Evolutionary conservation across 495 filamentous ascomycete species (phyloP).

Genomic region (Penicillium parvum): DNA sequence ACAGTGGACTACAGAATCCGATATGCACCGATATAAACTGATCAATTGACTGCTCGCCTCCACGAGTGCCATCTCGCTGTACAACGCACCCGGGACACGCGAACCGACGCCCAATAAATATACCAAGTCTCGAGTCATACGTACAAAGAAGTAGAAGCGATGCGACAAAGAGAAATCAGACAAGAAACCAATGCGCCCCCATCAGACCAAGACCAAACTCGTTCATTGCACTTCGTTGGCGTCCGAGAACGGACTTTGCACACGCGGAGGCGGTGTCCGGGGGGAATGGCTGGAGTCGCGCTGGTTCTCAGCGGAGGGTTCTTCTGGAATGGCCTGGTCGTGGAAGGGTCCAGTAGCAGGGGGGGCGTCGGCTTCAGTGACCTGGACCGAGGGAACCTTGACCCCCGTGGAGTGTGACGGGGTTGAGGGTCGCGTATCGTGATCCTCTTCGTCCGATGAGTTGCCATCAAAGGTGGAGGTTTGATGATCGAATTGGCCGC

Average conservation of each 20-base stretch:
- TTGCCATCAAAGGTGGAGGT: slow-evolving; percentile 35
- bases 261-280: slow-evolving; percentile 26
- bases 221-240: slow-evolving; percentile 57
- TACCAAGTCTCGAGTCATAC: slow-evolving; percentile 18
- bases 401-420: slow-evolving; percentile 14
- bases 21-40: slow-evolving; percentile 1
- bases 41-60: slow-evolving; percentile 15
- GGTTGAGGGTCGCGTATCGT: slow-evolving; percentile 15
- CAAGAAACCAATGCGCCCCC: slow-evolving; percentile 6
- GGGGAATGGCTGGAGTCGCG: slow-evolving; percentile 24
- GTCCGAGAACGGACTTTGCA: slow-evolving; percentile 45
- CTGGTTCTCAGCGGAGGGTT: slow-evolving; percentile 18
- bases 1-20: background rate
- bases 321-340: slow-evolving; percentile 40
- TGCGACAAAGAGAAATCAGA: slow-evolving; percentile 7
- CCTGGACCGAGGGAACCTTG: slow-evolving; percentile 5
- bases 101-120: slow-evolving; percentile 16
- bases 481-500: slow-evolving; percentile 16
- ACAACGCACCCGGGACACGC: slow-evolving; percentile 13
- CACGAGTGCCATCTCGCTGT: slow-evolving; percentile 24
- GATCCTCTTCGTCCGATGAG: slow-evolving; percentile 38
- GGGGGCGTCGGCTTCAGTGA: slow-evolving; percentile 24
- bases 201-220: background rate
- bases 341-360: slow-evolving; percentile 53
- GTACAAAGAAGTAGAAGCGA: slow-evolving; percentile 18